A percentile compares a stretch with the other conserved stretches of the same genome.
phyloP scores from a whole-genome alignment of 2,329 filamentous ascomycete genomes.

The Paecilomyces sp. region DNA sequence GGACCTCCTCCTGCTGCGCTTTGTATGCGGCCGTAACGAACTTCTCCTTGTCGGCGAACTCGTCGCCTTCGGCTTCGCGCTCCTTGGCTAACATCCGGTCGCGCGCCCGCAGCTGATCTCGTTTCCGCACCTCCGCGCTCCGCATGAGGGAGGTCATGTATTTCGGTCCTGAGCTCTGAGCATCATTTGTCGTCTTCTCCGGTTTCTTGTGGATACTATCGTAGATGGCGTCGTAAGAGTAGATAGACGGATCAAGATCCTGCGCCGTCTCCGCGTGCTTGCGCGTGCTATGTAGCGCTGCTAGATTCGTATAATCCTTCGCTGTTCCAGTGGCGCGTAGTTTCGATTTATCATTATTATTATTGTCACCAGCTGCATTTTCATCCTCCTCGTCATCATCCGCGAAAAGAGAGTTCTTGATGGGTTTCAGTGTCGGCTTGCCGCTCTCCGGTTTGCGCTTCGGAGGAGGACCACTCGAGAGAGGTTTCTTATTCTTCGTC shows the following conservation, averaged over 20 bases:
- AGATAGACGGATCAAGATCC: slow-evolving; percentile 40
- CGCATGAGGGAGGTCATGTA: slow-evolving; percentile 56
- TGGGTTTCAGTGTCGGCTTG: slow-evolving; percentile 23
- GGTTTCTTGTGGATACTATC: slow-evolving; percentile 40
- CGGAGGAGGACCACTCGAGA: slow-evolving; percentile 13
- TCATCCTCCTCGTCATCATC: slow-evolving; percentile 29
- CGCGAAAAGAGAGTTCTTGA: slow-evolving; percentile 30
- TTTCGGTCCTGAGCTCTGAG: slow-evolving; percentile 37
- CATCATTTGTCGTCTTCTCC: slow-evolving; percentile 14
- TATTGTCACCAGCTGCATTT: slow-evolving; percentile 7
- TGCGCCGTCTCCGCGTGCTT: slow-evolving; percentile 38
- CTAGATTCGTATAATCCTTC: slow-evolving; percentile 38
- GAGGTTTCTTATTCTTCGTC: slow-evolving; percentile 1
- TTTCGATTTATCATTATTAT: slow-evolving; percentile 1
- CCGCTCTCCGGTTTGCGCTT: slow-evolving; percentile 28
- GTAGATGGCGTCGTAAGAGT: slow-evolving; percentile 45
- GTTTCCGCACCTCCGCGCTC: slow-evolving; percentile 55
- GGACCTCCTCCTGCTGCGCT: slow-evolving; percentile 55
- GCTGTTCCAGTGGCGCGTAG: slow-evolving; percentile 7
- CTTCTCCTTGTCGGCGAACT: slow-evolving; percentile 60
- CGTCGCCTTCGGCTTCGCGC: slow-evolving; percentile 59
- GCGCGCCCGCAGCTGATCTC: slow-evolving; percentile 54
- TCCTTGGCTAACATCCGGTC: slow-evolving; percentile 56
- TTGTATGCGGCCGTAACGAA: slow-evolving; percentile 62
- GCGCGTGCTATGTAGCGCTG: slow-evolving; percentile 37